Percentiles rank a stretch among this genome's conserved stretches.
phyloP scores from a whole-genome alignment of 1,284 basidiomycete species.

The Coniferiporia sulphurascens region DNA sequence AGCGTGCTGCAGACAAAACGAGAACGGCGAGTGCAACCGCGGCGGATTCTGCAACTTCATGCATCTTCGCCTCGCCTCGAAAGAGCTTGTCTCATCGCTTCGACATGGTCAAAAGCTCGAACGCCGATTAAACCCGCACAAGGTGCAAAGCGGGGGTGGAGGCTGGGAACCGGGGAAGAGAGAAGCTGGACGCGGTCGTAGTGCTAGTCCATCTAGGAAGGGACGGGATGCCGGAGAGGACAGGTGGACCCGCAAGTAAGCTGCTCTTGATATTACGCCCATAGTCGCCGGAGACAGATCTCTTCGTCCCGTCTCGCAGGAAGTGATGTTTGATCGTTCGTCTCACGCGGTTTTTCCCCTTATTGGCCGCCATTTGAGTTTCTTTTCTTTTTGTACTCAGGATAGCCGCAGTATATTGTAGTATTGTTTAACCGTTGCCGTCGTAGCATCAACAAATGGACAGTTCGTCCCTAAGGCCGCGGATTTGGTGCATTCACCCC shows the following conservation, averaged over 20 bases:
- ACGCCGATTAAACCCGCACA: conserved; percentile 64
- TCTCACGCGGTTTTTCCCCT: background rate
- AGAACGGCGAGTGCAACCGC: conserved; percentile 94
- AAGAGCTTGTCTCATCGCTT: conserved; percentile 74
- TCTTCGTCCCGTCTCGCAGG: background rate
- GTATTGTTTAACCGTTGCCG: background rate
- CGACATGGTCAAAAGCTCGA: conserved; percentile 82
- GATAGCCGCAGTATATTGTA: background rate
- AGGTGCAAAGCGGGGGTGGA: conserved; percentile 57
- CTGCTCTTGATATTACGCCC: background rate
- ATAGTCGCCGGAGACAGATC: background rate
- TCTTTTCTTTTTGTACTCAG: background rate
- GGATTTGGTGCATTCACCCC: background rate
- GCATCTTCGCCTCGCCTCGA: conserved; percentile 88
- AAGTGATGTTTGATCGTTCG: background rate
- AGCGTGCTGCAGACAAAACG: conserved; percentile 97
- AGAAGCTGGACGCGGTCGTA: conserved; percentile 57
- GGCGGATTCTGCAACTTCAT: conserved; percentile 99
- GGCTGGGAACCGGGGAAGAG: conserved; percentile 77
- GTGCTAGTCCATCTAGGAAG: conserved; percentile 63
- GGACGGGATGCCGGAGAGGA: conserved; percentile 67
- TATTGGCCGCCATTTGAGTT: background rate
- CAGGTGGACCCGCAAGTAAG: conserved; percentile 61
- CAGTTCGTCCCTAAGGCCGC: background rate
- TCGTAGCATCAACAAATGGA: background rate